Percentiles rank a stretch among this genome's conserved stretches.
These are phyloP conservation scores for Fusarium pseudonygamai DNA, from an alignment of 2,329 filamentous ascomycete genomes.

Conservation along the genomic window DNA sequence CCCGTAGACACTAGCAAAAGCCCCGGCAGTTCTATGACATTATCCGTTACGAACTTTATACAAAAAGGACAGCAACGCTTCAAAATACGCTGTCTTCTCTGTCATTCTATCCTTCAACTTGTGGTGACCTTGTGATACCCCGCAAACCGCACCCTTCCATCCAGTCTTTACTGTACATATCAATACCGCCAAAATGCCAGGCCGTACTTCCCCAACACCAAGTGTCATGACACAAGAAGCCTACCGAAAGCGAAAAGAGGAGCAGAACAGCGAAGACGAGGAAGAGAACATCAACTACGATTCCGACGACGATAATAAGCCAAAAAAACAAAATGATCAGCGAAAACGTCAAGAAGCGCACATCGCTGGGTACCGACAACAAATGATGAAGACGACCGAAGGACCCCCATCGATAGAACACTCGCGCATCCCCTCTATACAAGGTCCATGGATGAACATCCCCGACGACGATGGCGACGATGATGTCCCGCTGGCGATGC, in stretches of 20 bases:
- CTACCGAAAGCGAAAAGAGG: constrained; percentile 16
- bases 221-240: constrained; percentile 33
- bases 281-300: constrained; percentile 29
- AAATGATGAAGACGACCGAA: constrained; percentile 34
- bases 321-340: constrained; percentile 10
- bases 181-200: constrained; percentile 6
- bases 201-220: constrained; percentile 15
- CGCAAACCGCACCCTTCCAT: not conserved
- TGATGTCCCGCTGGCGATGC: constrained; percentile 25
- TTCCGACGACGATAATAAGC: constrained; percentile 10
- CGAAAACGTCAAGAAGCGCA: constrained; percentile 28
- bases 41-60: constrained; percentile 4
- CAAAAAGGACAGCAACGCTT: constrained; percentile 19
- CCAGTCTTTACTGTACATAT: no score
- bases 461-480: constrained; percentile 15
- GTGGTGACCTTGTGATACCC: not conserved
- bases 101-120: not conserved
- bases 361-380: constrained; percentile 25
- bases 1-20: not conserved
- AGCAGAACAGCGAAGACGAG: constrained; percentile 14
- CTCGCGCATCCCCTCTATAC: not conserved
- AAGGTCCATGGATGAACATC: constrained; percentile 8
- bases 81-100: not conserved
- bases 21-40: constrained; percentile 17
- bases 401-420: constrained; percentile 5